Evolutionary conservation across 2,329 filamentous ascomycete species (phyloP).

Genomic region (Aureobasidium sp.): DNA sequence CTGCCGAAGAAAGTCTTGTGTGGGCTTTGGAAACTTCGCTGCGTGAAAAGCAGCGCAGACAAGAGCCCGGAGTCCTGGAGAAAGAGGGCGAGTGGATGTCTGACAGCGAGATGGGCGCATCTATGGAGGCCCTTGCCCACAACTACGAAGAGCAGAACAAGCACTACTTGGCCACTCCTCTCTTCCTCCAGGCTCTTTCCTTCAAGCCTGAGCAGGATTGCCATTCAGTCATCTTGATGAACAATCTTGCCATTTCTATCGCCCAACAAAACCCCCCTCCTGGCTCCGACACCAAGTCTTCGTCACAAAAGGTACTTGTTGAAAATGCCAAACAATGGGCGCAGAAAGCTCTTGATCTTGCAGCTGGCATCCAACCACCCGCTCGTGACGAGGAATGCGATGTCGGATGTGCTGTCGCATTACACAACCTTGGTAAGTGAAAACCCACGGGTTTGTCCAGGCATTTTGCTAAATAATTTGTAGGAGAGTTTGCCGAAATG

Average conservation of each 20-base stretch:
- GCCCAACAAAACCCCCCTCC: slow-evolving; percentile 54
- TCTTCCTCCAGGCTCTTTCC: slow-evolving; percentile 78
- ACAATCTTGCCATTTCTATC: slow-evolving; percentile 69
- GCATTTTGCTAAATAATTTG: background rate
- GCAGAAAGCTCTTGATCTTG: slow-evolving; percentile 63
- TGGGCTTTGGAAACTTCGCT: slow-evolving; percentile 77
- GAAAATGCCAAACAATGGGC: slow-evolving; percentile 72
- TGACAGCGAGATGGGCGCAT: slow-evolving; percentile 62
- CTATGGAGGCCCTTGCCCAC: slow-evolving; percentile 57
- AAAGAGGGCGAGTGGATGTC: slow-evolving; percentile 66
- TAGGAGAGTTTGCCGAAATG: slow-evolving; percentile 72
- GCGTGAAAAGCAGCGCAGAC: slow-evolving; percentile 63
- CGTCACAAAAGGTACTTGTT: slow-evolving; percentile 51
- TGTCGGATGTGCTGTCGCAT: slow-evolving; percentile 70
- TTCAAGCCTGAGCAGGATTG: slow-evolving; percentile 59
- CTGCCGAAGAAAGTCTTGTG: slow-evolving; percentile 66
- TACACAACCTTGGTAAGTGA: slow-evolving; percentile 60
- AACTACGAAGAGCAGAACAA: slow-evolving; percentile 68
- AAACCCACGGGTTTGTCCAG: background rate
- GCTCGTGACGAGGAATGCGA: slow-evolving; percentile 73
- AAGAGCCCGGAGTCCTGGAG: slow-evolving; percentile 53
- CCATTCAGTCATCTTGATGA: slow-evolving; percentile 79
- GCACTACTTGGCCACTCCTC: slow-evolving; percentile 73
- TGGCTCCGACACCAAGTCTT: slow-evolving; percentile 16
- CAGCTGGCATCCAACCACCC: slow-evolving; percentile 57